Base-by-base conservation (phyloP, 1,139 yeast genomes). In the Diutina ranongensis region DNA sequence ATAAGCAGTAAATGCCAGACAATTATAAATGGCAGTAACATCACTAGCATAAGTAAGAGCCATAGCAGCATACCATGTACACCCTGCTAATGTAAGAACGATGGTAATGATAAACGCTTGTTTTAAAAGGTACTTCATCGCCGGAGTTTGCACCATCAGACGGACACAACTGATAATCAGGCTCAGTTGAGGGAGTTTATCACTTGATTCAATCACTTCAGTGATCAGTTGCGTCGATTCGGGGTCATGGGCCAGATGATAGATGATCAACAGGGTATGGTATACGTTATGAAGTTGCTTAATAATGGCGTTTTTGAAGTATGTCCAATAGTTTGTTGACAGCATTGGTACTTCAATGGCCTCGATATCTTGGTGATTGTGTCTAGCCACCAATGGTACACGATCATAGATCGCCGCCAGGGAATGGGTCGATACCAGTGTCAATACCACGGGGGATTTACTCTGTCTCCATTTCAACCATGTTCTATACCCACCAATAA, bases 1-100 rank as follows among this genome's bases (percentile, higher is more conserved):
- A 57, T 87, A 82, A 0, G 95, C 95, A 5, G 89, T 82, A 58
- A 87, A 86, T 0, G 95, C 94, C 12, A 89, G 81, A 57, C 94
- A 85, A 63, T 87, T 87, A 63, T 86, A 87, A 51, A 87, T 87
- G 9, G 95, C 95, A 2, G 95, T 86, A 27, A 87, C 82, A 57
- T 87, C 95, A 2, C 88, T 73, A 0, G 95, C 87, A 35, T 88
- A 83, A 1, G 95, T 82, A 60, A 84, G 63, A 27, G 80, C 71
- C 78, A 87, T 85, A 7, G 95, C 82, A 16, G 84, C 76, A 58
- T 85, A 87, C 96, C 96, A 87, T 1, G 95, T 79, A 38, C 76
- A 68, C 1, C 94, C 95, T 0, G 95, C 95, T 3, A 78, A 52
- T 10, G 85, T 84, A 49, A 87, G 68, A 5, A 86, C 74, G 8